Evolutionary conservation across 208 protist species (phyloP), one percentile per base, ranked within the genome.

Genomic region (Leishmania mexicana): DNA sequence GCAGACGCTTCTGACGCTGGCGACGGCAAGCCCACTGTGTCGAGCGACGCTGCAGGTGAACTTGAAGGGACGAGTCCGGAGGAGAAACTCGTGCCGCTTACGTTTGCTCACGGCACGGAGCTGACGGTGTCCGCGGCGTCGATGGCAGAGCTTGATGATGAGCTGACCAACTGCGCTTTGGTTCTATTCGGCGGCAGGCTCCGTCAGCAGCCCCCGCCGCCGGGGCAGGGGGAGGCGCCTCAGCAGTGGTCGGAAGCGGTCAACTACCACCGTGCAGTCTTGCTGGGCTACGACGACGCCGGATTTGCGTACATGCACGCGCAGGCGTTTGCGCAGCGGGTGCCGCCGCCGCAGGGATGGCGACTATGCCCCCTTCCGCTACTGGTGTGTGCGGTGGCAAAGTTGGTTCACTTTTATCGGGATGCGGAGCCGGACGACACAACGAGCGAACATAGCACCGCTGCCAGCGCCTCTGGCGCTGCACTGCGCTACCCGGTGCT

Each of bases 251-350:
- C 79, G 2, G 83, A 85, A 19, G 77, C 78, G 0, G 53, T 47
- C 1, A 47, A 85, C 74, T 85, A 85, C 54, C 77, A 79, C 45
- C 62, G 72, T 38, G 83, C 77, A 28, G 71, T 91, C n/a, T 51
- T 94, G 49, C 81, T 94, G 64, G 90, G 90, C 19, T 94, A 90
- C 81, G 77, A 89, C 70, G 77, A 70, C 19, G 28, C 79, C 19
- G 86, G 81, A 0, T 47, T 73, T 11, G 88, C 80, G n/a, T 88
- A 83, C 53, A 54, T 93, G 6, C 75, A 86, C 31, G 85, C 85
- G 15, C 51, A 76, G 47, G 51, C 83, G 7, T 81, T 82, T 49
- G 83, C 71, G 4, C 83, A 85, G 78, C 70, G 51, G n/a, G 42
- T 79, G 45, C 54, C 78, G 0, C 45, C 72, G 7, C 83, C 78